Evolutionary conservation across 345 rosid species (phyloP).

Genomic region (Turnera subulata): DNA sequence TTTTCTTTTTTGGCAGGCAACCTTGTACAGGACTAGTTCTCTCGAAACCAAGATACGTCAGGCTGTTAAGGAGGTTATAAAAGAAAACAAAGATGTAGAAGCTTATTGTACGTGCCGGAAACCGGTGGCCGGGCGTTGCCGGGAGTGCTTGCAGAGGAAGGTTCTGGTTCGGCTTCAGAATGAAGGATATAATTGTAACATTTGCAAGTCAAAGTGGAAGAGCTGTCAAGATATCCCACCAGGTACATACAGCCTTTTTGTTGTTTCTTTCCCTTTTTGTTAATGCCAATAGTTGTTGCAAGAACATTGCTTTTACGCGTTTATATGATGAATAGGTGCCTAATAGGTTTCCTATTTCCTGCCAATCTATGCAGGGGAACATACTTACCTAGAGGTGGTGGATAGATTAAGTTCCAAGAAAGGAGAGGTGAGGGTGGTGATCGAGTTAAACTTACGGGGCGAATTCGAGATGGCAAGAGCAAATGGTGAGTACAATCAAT

Average conservation of each 20-base stretch:
- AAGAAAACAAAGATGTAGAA: conserved; percentile 29
- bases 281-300: not conserved
- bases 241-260: conserved; percentile 33
- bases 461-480: conserved; percentile 87
- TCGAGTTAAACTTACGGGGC: conserved; percentile 65
- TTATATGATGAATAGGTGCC: too few species aligned
- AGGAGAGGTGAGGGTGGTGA: conserved; percentile 50
- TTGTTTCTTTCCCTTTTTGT: too few species aligned
- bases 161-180: conserved; percentile 49
- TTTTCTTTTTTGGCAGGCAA: conserved; percentile 42
- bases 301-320: too few species aligned
- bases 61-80: conserved; percentile 54
- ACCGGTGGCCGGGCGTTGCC: conserved; percentile 45
- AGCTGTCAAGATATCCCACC: conserved; percentile 61
- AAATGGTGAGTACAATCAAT: conserved; percentile 51
- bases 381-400: conserved; percentile 59
- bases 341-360: not conserved
- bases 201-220: conserved; percentile 83
- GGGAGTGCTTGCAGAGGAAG: conserved; percentile 52
- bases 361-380: conserved; percentile 44
- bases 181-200: conserved; percentile 49
- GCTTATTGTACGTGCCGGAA: conserved; percentile 47
- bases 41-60: conserved; percentile 62
- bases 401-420: conserved; percentile 43
- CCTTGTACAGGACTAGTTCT: conserved; percentile 55